Evolutionary conservation across 2,329 filamentous ascomycete genomes (phyloP).

Genomic region (Domatiomyces globalis): DNA sequence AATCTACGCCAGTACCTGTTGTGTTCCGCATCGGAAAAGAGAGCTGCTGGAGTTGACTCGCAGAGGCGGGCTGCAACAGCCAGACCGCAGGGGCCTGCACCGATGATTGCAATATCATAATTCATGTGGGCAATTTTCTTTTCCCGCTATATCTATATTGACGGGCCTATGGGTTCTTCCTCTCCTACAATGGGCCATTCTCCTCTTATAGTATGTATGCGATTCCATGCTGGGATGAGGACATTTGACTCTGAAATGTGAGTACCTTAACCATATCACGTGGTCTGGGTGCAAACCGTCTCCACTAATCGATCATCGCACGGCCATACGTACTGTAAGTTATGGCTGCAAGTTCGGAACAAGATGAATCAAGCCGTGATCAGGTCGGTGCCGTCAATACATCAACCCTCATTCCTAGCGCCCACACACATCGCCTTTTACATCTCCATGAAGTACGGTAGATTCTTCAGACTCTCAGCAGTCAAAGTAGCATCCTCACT

Average conservation of each 20-base stretch:
- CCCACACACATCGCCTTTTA: neutral
- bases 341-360: neutral
- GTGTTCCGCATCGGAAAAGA: constrained; percentile 74
- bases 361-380: neutral
- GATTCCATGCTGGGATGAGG: neutral
- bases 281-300: neutral
- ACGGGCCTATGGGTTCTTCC: neutral
- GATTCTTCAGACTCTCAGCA: neutral
- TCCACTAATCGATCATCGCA: neutral
- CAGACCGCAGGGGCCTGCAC: constrained; percentile 61
- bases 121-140: constrained; percentile 6
- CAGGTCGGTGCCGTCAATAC: neutral
- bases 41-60: constrained; percentile 59
- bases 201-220: neutral
- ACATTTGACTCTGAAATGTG: neutral
- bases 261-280: neutral
- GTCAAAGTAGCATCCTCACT: neutral
- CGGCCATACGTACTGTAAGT: neutral
- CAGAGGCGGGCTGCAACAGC: constrained; percentile 57
- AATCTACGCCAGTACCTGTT: constrained; percentile 44
- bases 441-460: neutral
- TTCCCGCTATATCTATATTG: neutral
- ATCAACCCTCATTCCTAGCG: neutral
- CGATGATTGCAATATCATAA: constrained; percentile 55
- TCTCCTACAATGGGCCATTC: neutral